Percentiles rank a stretch among this genome's conserved stretches.
Evolutionary conservation across 495 filamentous ascomycete genomes (phyloP).

Genomic region (Trichoderma parareesei): DNA sequence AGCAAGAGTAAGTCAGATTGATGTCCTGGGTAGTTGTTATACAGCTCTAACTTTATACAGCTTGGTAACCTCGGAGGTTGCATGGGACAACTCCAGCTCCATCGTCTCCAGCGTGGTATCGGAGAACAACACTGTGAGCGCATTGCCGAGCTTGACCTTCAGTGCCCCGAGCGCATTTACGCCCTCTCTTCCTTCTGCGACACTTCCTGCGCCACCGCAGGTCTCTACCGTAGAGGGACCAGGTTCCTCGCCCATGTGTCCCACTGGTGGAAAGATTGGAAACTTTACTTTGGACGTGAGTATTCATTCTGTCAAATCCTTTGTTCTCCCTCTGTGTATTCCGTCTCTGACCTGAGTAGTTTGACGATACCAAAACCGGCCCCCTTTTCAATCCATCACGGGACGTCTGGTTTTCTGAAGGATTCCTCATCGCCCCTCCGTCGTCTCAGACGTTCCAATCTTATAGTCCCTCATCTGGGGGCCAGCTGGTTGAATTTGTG

Average conservation of each 20-base stretch:
- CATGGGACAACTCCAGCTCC: neutral
- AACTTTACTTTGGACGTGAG: constrained; percentile 8
- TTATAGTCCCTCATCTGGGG: constrained; percentile 31
- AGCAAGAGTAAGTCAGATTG: neutral
- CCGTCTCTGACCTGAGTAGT: neutral
- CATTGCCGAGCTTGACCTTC: neutral
- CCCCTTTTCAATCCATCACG: constrained; percentile 27
- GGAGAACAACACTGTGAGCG: neutral
- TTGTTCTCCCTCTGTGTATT: neutral
- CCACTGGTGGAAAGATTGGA: constrained; percentile 6
- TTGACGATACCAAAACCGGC: neutral
- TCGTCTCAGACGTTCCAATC: constrained; percentile 12
- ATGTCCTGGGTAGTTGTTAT: neutral
- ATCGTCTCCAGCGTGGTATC: neutral
- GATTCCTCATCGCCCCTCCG: constrained; percentile 28
- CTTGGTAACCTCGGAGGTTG: neutral
- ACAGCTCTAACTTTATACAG: neutral
- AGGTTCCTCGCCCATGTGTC: neutral
- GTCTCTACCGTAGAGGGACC: neutral
- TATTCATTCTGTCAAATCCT: neutral
- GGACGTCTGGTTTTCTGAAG: constrained; percentile 32
- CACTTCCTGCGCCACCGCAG: neutral
- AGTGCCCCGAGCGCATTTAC: neutral
- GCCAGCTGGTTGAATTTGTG: constrained; percentile 30
- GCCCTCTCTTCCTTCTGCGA: neutral